Conservation (phyloP, 352 stramenopile genomes). For the Phytophthora cryptogea region DNA sequence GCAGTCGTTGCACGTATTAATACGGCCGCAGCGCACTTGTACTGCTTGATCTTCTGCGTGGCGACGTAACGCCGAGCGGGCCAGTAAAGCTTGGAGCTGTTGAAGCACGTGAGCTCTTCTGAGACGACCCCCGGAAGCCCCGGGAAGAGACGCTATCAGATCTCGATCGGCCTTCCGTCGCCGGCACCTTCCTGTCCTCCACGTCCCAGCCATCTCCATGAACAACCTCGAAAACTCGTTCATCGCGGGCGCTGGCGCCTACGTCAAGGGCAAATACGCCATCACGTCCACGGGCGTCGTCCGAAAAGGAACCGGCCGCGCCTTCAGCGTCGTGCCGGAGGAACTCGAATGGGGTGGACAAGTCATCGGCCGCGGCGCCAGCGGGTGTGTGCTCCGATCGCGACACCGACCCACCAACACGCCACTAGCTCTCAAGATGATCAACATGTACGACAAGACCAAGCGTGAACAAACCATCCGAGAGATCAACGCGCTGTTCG, state of each 20-base stretch:
- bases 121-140: slow-evolving; percentile 27
- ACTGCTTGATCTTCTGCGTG: slow-evolving; percentile 22
- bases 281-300: slow-evolving; percentile 82
- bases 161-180: slow-evolving; percentile 23
- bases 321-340: slow-evolving; percentile 76
- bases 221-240: slow-evolving; percentile 83
- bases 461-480: slow-evolving; percentile 89
- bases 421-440: slow-evolving; percentile 86
- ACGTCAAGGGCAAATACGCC: slow-evolving; percentile 83
- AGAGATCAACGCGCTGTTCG: slow-evolving; percentile 90
- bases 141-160: slow-evolving; percentile 40
- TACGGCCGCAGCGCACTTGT: slow-evolving; percentile 2
- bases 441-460: slow-evolving; percentile 88
- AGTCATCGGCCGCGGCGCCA: slow-evolving; percentile 76
- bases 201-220: slow-evolving; percentile 24
- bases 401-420: slow-evolving; percentile 74
- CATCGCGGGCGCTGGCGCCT: slow-evolving; percentile 65
- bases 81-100: slow-evolving; percentile 30
- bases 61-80: slow-evolving; percentile 36
- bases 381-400: slow-evolving; percentile 70
- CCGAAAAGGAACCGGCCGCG: slow-evolving; percentile 78
- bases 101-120: slow-evolving; percentile 21
- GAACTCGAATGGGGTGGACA: slow-evolving; percentile 79
- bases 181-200: slow-evolving; percentile 4
- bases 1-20: slow-evolving; percentile 22